A percentile compares a stretch with the other conserved stretches of the same genome.
Conservation (phyloP, 805 yeast genomes). For the Pichia manshurica region DNA sequence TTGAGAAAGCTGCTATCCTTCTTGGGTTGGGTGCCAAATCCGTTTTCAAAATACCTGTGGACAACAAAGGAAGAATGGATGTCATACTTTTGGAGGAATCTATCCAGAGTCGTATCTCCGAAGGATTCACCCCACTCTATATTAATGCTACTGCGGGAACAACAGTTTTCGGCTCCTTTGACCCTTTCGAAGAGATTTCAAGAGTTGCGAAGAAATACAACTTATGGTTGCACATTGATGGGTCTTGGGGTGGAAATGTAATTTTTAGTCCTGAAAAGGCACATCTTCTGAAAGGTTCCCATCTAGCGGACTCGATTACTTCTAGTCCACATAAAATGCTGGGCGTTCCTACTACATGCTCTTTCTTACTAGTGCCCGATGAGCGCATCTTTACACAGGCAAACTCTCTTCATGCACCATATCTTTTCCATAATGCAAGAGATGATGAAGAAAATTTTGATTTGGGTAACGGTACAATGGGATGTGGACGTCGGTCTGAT, state of each 20-base stretch:
- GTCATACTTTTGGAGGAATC: conserved; percentile 39
- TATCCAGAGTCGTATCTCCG: conserved; percentile 36
- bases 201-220: conserved; percentile 46
- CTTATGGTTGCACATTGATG: conserved; percentile 82
- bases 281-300: conserved; percentile 49
- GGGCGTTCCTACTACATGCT: conserved; percentile 77
- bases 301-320: conserved; percentile 69
- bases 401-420: conserved; percentile 75
- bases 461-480: conserved; percentile 87
- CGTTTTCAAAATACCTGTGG: conserved; percentile 60
- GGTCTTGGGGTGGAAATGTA: conserved; percentile 88
- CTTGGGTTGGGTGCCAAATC: conserved; percentile 61
- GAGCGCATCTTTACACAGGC: conserved; percentile 60
- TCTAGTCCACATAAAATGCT: conserved; percentile 83
- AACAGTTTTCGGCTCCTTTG: conserved; percentile 81
- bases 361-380: conserved; percentile 70
- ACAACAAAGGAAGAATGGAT: conserved; percentile 52
- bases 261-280: conserved; percentile 51
- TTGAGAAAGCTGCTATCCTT: conserved; percentile 75
- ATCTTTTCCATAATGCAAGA: conserved; percentile 60
- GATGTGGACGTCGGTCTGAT: conserved; percentile 85
- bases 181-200: conserved; percentile 54
- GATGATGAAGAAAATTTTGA: conserved; percentile 56
- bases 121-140: conserved; percentile 70
- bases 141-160: conserved; percentile 85